These are phyloP conservation scores for Saturnispora gosingensis DNA, from an alignment of 805 yeast species.

Conservation along the genomic window DNA sequence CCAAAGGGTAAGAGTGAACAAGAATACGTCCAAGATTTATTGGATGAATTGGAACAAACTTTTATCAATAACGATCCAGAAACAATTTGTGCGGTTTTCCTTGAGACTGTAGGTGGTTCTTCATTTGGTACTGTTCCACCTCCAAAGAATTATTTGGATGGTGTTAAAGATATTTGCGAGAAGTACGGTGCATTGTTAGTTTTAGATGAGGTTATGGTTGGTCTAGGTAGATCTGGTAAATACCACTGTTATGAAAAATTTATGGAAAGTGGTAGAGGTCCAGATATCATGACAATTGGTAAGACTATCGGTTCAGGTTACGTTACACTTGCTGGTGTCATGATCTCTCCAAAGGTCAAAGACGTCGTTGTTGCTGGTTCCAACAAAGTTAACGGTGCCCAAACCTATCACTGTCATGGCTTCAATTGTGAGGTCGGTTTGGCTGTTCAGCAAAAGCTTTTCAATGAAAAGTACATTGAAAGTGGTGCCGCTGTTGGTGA, in stretches of 20 bases:
- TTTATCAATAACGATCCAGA: constrained; percentile 34
- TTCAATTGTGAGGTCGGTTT: constrained; percentile 38
- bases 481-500: constrained; percentile 37
- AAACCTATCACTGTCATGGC: constrained; percentile 43
- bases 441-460: constrained; percentile 35
- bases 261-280: constrained; percentile 31
- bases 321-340: constrained; percentile 41
- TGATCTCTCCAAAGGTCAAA: constrained; percentile 34
- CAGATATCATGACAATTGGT: constrained; percentile 43
- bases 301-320: constrained; percentile 44
- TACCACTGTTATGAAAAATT: constrained; percentile 37
- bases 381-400: constrained; percentile 37
- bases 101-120: constrained; percentile 40
- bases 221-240: constrained; percentile 44
- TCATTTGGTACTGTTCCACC: constrained; percentile 37
- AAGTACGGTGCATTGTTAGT: constrained; percentile 92
- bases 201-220: constrained; percentile 81
- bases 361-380: constrained; percentile 32
- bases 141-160: constrained; percentile 37
- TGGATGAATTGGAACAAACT: constrained; percentile 32
- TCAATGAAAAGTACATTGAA: constrained; percentile 26
- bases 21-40: constrained; percentile 28
- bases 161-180: constrained; percentile 55
- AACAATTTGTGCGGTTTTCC: constrained; percentile 33
- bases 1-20: constrained; percentile 23